Conservation (phyloP, 2,329 filamentous ascomycete genomes). For the Fusarium sp. region DNA sequence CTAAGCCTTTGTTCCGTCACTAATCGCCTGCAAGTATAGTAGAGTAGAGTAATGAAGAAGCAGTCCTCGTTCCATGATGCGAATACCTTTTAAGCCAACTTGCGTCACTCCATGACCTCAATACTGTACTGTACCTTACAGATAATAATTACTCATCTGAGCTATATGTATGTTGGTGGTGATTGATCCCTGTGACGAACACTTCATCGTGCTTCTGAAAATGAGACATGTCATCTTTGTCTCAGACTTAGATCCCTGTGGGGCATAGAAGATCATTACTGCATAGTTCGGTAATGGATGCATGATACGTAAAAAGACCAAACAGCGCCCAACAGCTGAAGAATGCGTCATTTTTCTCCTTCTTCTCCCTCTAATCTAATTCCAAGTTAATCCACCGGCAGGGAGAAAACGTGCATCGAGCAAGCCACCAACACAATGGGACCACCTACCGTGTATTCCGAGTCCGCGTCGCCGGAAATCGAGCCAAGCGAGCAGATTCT, state of each 20-base stretch:
- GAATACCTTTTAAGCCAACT: not conserved
- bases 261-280: not conserved
- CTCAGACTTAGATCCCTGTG: not conserved
- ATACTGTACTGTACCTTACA: not conserved
- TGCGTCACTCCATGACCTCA: not conserved
- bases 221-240: not conserved
- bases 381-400: not conserved
- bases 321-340: not conserved
- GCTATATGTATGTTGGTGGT: not conserved
- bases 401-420: not conserved
- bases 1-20: not conserved
- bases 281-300: not conserved
- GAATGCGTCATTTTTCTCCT: not conserved
- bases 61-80: not conserved
- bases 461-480: not conserved
- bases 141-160: not conserved
- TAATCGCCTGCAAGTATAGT: not conserved
- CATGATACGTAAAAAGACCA: not conserved
- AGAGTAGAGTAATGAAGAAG: not conserved
- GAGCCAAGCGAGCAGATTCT: not conserved
- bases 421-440: constrained; percentile 15
- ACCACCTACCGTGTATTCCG: not conserved
- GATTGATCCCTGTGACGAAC: not conserved
- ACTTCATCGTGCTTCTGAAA: not conserved
- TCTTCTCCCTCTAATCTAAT: not conserved